These are phyloP conservation scores for Samsoniella hepiali DNA, from an alignment of 2,329 filamentous ascomycete genomes.

Conservation along the genomic window DNA sequence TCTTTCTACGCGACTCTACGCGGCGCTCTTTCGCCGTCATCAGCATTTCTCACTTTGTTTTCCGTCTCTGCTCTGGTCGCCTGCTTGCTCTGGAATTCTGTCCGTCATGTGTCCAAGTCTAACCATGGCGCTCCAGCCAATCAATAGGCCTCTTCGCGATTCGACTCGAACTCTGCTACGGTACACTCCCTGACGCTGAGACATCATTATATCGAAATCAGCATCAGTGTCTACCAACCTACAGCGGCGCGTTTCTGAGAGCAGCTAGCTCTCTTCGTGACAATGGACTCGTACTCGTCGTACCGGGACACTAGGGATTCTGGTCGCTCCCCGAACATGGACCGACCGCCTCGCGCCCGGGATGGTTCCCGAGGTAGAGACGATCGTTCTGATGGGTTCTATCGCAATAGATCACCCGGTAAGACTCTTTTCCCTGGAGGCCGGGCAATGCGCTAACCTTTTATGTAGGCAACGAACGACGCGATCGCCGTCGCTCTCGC, in stretches of 20 bases:
- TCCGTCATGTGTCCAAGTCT: slow-evolving; percentile 10
- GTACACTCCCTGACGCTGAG: neutral
- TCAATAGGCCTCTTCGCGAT: slow-evolving; percentile 9
- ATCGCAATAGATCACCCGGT: slow-evolving; percentile 69
- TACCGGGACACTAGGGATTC: slow-evolving; percentile 46
- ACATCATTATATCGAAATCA: neutral
- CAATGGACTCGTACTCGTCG: slow-evolving; percentile 27
- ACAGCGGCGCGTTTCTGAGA: neutral
- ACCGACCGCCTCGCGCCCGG: slow-evolving; percentile 46
- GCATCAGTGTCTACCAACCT: neutral
- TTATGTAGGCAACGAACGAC: slow-evolving; percentile 52
- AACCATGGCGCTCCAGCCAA: slow-evolving; percentile 7
- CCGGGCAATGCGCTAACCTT: neutral
- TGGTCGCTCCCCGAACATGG: slow-evolving; percentile 50
- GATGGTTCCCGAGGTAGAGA: slow-evolving; percentile 52
- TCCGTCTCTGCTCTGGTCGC: slow-evolving; percentile 7
- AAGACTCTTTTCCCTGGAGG: slow-evolving; percentile 31
- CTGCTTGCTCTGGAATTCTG: neutral
- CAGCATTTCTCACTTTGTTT: neutral
- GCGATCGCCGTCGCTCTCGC: slow-evolving; percentile 62
- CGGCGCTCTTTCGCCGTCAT: slow-evolving; percentile 16
- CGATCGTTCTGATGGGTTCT: slow-evolving; percentile 57
- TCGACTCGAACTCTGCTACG: neutral
- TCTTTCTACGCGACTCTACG: neutral
- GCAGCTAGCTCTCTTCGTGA: neutral